phyloP scores from a whole-genome alignment of 2,329 filamentous ascomycete species.

The Neurospora sp. region DNA sequence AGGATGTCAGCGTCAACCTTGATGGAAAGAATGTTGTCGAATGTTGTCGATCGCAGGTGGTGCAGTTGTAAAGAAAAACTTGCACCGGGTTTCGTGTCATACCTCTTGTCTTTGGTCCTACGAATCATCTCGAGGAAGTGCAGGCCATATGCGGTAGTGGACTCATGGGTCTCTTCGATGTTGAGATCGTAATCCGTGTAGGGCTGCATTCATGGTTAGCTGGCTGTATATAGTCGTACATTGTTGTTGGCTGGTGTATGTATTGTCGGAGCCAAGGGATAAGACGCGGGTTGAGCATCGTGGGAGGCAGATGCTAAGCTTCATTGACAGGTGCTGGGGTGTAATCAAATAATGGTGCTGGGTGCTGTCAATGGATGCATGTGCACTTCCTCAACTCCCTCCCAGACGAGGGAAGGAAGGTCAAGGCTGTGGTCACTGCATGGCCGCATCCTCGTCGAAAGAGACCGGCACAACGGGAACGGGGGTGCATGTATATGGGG shows the following conservation, averaged over 20 bases:
- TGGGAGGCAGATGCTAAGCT: neutral
- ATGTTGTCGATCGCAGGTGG: neutral
- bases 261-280: neutral
- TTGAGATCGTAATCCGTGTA: slow-evolving; percentile 35
- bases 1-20: slow-evolving; percentile 5
- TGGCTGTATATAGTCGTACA: neutral
- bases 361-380: neutral
- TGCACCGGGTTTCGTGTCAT: slow-evolving; percentile 23
- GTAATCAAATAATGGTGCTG: neutral
- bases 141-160: slow-evolving; percentile 62
- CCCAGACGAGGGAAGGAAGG: neutral
- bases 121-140: slow-evolving; percentile 67
- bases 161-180: slow-evolving; percentile 53
- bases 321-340: neutral
- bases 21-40: neutral
- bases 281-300: neutral
- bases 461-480: neutral
- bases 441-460: neutral
- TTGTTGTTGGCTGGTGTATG: neutral
- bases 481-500: neutral
- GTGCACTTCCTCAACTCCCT: neutral
- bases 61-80: neutral
- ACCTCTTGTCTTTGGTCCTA: slow-evolving; percentile 75
- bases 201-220: slow-evolving; percentile 13
- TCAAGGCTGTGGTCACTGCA: neutral